Evolutionary conservation across 768 basidiomycete genomes (phyloP).

Genomic region (Rhizopogon sp.): DNA sequence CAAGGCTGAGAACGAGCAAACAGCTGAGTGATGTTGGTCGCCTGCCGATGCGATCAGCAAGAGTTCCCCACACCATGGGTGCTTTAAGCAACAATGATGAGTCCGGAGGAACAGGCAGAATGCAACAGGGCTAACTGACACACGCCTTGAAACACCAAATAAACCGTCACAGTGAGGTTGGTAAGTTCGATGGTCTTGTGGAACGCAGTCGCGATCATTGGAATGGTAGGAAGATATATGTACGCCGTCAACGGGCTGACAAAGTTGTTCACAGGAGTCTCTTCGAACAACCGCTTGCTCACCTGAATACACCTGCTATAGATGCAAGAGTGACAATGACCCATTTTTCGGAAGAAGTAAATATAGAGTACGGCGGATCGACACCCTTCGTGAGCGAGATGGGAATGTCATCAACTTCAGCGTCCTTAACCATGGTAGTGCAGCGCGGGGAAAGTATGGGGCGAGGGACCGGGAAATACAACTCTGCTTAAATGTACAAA

Average conservation of each 20-base stretch:
- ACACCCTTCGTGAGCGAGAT: neutral
- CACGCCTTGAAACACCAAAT: constrained; percentile 39
- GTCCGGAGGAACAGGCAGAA: neutral
- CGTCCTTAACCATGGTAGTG: neutral
- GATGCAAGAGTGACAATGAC: constrained; percentile 52
- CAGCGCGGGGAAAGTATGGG: neutral
- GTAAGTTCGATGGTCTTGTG: constrained; percentile 61
- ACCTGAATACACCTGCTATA: constrained; percentile 60
- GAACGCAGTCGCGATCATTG: constrained; percentile 50
- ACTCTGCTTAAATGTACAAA: neutral
- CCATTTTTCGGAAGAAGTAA: constrained; percentile 55
- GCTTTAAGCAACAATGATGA: constrained; percentile 23
- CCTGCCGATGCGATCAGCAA: constrained; percentile 59
- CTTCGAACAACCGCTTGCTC: neutral
- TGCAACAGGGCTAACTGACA: constrained; percentile 1
- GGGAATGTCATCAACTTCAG: neutral
- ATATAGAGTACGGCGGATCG: constrained; percentile 36
- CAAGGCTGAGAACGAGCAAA: constrained; percentile 50
- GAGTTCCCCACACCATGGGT: constrained; percentile 50
- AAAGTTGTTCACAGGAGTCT: neutral
- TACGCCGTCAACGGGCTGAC: constrained; percentile 61
- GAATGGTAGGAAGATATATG: constrained; percentile 76
- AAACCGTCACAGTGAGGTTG: constrained; percentile 67
- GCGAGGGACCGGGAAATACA: neutral
- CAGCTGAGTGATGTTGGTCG: constrained; percentile 56